A percentile compares a stretch with the other conserved stretches of the same genome.
phyloP scores from a whole-genome alignment of 257 asterid genomes.

The Solanum lignicaule region DNA sequence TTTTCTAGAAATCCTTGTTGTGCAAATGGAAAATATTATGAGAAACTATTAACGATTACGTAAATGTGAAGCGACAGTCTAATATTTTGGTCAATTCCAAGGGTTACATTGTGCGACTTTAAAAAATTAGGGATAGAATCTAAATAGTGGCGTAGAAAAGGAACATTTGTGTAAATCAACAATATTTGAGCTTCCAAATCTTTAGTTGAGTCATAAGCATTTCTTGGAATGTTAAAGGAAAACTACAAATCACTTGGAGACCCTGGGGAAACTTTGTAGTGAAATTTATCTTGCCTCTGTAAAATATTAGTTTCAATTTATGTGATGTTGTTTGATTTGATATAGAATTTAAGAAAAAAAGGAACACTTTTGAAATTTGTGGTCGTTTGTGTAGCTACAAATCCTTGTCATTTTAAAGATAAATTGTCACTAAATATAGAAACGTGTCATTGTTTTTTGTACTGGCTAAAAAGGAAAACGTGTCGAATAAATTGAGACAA shows the following conservation, averaged over 20 bases:
- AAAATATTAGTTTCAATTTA: no score
- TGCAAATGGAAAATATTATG: neutral
- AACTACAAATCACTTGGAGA: neutral
- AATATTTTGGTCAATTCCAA: neutral
- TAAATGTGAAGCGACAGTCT: neutral
- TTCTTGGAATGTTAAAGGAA: neutral
- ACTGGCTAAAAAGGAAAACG: neutral
- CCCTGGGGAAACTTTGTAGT: neutral
- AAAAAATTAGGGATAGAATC: neutral
- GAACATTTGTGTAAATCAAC: neutral
- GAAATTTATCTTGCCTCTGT: neutral
- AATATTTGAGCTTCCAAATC: neutral
- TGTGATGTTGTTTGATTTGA: neutral
- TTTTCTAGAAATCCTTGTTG: neutral
- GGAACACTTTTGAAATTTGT: neutral
- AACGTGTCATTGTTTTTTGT: neutral
- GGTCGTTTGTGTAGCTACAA: neutral
- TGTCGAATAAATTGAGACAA: neutral
- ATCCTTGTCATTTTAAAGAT: no score
- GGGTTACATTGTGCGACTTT: neutral
- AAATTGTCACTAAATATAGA: no score
- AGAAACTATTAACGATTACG: neutral
- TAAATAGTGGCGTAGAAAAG: neutral
- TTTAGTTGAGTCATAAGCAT: neutral
- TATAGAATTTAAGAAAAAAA: no score